These are phyloP conservation scores for Hypoxylon sp. DNA, from an alignment of 2,329 filamentous ascomycete species.

Conservation along the genomic window DNA sequence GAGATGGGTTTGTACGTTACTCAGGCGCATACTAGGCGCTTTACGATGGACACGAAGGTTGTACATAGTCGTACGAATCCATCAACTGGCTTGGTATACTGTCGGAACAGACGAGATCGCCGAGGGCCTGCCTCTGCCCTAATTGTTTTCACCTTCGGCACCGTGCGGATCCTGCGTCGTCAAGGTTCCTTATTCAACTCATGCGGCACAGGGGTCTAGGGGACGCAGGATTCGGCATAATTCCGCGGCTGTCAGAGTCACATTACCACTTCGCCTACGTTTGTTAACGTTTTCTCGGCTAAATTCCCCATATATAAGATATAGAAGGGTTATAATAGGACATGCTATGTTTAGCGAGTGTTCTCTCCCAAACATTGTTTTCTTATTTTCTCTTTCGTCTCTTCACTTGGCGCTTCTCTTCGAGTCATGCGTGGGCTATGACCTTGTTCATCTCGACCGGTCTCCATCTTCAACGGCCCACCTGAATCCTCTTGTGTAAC, in stretches of 20 bases:
- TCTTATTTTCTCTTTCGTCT: slow-evolving; percentile 1
- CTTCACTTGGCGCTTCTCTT: not conserved
- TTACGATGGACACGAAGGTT: slow-evolving; percentile 22
- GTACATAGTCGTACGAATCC: slow-evolving; percentile 15
- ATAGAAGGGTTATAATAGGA: slow-evolving; percentile 1
- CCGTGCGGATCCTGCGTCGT: not conserved
- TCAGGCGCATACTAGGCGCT: slow-evolving; percentile 30
- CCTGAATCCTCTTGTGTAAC: slow-evolving; percentile 15
- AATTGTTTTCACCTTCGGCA: not conserved
- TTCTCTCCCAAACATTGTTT: not conserved
- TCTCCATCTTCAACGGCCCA: not conserved
- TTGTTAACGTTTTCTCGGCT: slow-evolving; percentile 9
- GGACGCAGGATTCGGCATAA: slow-evolving; percentile 11
- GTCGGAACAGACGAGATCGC: slow-evolving; percentile 23
- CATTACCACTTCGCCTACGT: slow-evolving; percentile 2
- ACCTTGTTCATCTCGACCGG: not conserved
- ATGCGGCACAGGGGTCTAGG: slow-evolving; percentile 20
- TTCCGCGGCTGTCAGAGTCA: slow-evolving; percentile 11
- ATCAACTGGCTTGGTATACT: not conserved
- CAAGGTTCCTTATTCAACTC: not conserved
- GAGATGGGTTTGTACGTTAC: slow-evolving; percentile 18
- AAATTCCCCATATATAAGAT: not conserved
- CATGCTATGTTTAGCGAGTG: slow-evolving; percentile 18
- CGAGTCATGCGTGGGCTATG: not conserved
- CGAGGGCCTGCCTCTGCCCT: not conserved